Evolutionary conservation across 805 yeast species (phyloP).

Genomic region (Zygoascus bituminiphila): DNA sequence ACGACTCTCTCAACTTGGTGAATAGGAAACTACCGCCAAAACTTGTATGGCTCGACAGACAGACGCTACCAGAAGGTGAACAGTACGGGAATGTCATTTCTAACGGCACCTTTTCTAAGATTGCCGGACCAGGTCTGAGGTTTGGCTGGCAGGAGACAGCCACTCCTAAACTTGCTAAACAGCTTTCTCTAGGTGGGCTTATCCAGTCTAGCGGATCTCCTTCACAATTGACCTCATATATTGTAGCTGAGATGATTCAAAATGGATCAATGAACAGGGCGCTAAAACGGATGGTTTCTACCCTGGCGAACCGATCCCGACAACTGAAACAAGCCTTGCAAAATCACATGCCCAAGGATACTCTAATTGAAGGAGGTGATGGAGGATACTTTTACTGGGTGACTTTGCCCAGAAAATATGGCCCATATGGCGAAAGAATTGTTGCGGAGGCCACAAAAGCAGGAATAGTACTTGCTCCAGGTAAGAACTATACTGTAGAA

Average conservation of each 20-base stretch:
- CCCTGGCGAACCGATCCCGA: constrained; percentile 44
- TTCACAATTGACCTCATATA: constrained; percentile 64
- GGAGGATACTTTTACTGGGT: constrained; percentile 92
- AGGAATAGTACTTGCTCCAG: constrained; percentile 68
- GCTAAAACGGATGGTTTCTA: constrained; percentile 36
- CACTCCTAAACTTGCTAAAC: constrained; percentile 47
- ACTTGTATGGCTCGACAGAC: constrained; percentile 59
- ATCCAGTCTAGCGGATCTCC: constrained; percentile 86
- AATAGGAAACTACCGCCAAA: constrained; percentile 34
- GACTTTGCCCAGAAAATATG: constrained; percentile 41
- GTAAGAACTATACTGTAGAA: constrained; percentile 67
- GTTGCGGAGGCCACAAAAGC: constrained; percentile 34
- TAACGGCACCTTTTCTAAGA: constrained; percentile 73
- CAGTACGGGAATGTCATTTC: constrained; percentile 68
- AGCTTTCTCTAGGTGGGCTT: constrained; percentile 74
- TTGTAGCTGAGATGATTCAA: constrained; percentile 56
- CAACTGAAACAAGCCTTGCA: constrained; percentile 35
- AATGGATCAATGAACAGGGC: constrained; percentile 46
- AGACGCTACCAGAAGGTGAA: constrained; percentile 34
- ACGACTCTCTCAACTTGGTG: constrained; percentile 60
- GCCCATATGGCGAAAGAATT: constrained; percentile 24
- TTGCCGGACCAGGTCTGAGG: constrained; percentile 84
- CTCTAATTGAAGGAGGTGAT: constrained; percentile 49
- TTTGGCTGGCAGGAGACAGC: constrained; percentile 83
- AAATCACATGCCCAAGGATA: constrained; percentile 49